Evolutionary conservation across 73 alveolate genomes (phyloP).

Genomic region (Vitrella brassicaformis): DNA sequence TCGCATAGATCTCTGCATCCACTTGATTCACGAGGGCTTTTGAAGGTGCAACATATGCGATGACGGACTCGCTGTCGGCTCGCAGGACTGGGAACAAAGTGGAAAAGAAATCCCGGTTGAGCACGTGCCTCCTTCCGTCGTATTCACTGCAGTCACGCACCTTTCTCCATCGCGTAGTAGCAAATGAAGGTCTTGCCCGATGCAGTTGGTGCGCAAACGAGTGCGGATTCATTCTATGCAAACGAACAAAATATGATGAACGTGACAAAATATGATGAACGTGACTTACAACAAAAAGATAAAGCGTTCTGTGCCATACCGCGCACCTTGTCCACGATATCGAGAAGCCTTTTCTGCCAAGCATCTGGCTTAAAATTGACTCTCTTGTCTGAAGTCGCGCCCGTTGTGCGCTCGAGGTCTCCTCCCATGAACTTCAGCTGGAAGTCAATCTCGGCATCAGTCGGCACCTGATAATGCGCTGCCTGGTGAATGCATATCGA

Average conservation of each 20-base stretch:
- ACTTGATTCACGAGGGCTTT: slow-evolving; percentile 16
- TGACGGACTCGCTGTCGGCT: background rate
- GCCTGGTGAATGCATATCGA: no score
- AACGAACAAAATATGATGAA: background rate
- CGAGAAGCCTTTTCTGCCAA: background rate
- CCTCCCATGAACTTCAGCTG: background rate
- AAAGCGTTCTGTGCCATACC: background rate
- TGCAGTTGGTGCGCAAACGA: slow-evolving; percentile 9
- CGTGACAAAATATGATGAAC: background rate
- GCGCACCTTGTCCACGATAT: background rate
- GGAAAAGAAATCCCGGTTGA: no score
- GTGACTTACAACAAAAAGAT: background rate
- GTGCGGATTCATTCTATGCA: background rate
- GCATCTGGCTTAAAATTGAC: background rate
- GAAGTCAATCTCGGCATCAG: background rate
- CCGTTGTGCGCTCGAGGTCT: background rate
- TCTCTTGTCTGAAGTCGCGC: background rate
- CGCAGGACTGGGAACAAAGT: slow-evolving; percentile 5
- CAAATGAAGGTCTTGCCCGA: slow-evolving; percentile 19
- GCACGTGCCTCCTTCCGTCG: no score
- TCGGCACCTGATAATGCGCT: background rate
- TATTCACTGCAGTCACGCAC: background rate
- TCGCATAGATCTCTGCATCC: slow-evolving; percentile 9
- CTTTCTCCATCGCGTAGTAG: slow-evolving; percentile 8
- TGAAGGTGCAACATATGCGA: slow-evolving; percentile 13